These are phyloP conservation scores for Cryptosporidium baileyi DNA, from an alignment of 169 alveolate genomes.

Conservation along the genomic window DNA sequence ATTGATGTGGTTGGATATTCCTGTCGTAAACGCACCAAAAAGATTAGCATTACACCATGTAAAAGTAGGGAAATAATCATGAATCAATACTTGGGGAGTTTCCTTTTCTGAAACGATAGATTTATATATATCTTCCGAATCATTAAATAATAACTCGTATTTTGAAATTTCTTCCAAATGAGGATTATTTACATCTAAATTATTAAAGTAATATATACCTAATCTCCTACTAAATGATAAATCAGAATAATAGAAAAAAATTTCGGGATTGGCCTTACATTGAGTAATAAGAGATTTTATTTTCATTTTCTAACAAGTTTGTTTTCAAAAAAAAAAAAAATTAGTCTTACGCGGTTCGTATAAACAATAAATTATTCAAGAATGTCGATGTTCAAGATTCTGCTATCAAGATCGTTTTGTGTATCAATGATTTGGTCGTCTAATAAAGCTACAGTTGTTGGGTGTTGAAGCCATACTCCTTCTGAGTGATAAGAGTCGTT, in stretches of 20 bases:
- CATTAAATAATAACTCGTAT: neutral
- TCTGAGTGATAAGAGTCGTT: slow-evolving; percentile 25
- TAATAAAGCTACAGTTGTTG: slow-evolving; percentile 53
- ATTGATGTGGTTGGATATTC: neutral
- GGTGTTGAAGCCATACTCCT: slow-evolving; percentile 61
- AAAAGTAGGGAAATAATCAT: slow-evolving; percentile 2
- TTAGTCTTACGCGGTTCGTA: neutral
- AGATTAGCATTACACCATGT: neutral
- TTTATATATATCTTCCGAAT: neutral
- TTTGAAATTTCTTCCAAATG: neutral
- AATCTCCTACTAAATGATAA: neutral
- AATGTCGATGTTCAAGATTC: slow-evolving; percentile 22
- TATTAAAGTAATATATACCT: neutral
- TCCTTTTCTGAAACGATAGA: slow-evolving; percentile 9
- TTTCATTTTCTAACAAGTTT: neutral
- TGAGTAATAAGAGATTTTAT: slow-evolving; percentile 5
- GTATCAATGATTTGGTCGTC: slow-evolving; percentile 35
- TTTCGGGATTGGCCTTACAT: slow-evolving; percentile 9
- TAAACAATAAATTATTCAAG: neutral
- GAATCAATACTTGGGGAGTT: neutral
- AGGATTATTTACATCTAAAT: neutral
- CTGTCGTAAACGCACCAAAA: slow-evolving; percentile 42
- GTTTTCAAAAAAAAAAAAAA: neutral
- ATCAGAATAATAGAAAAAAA: slow-evolving; percentile 43
- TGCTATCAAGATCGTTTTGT: slow-evolving; percentile 25